Conservation (phyloP, 1,139 yeast genomes). For the Scheffersomyces insectosa region DNA sequence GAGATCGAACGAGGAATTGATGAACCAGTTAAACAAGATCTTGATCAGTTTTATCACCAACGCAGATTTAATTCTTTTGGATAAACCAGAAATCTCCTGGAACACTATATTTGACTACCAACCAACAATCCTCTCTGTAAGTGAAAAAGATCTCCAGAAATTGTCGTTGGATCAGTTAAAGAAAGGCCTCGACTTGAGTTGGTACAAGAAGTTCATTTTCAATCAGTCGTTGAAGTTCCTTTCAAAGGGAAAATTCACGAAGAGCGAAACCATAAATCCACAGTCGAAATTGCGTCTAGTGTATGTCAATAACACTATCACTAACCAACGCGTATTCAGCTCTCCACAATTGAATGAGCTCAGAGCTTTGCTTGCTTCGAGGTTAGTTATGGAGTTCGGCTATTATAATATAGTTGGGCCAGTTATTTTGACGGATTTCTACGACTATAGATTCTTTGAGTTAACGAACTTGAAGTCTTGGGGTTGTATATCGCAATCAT, state of each 20-base stretch:
- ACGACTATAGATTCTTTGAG: slow-evolving; percentile 55
- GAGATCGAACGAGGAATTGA: slow-evolving; percentile 19
- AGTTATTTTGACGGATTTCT: slow-evolving; percentile 56
- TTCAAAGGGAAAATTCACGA: slow-evolving; percentile 30
- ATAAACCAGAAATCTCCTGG: slow-evolving; percentile 8
- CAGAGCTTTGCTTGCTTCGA: slow-evolving; percentile 47
- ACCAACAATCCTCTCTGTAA: slow-evolving; percentile 28
- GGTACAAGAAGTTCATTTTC: slow-evolving; percentile 15
- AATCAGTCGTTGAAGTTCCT: slow-evolving; percentile 23
- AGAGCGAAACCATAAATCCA: slow-evolving; percentile 10
- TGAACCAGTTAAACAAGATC: slow-evolving; percentile 30
- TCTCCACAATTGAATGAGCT: slow-evolving; percentile 39
- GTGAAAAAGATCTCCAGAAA: slow-evolving; percentile 12
- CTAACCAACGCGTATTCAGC: slow-evolving; percentile 13
- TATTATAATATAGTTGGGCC: slow-evolving; percentile 56
- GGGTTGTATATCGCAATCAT: slow-evolving; percentile 53
- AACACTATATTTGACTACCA: slow-evolving; percentile 11
- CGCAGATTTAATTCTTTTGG: slow-evolving; percentile 16
- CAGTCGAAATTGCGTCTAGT: slow-evolving; percentile 36
- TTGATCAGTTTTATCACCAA: slow-evolving; percentile 31
- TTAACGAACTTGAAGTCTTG: slow-evolving; percentile 18
- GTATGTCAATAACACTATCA: slow-evolving; percentile 32
- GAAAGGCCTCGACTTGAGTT: slow-evolving; percentile 9
- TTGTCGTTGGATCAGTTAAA: slow-evolving; percentile 5
- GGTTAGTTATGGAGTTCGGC: slow-evolving; percentile 56